phyloP scores from a whole-genome alignment of 805 yeast species.

The Yarrowia sp. region DNA sequence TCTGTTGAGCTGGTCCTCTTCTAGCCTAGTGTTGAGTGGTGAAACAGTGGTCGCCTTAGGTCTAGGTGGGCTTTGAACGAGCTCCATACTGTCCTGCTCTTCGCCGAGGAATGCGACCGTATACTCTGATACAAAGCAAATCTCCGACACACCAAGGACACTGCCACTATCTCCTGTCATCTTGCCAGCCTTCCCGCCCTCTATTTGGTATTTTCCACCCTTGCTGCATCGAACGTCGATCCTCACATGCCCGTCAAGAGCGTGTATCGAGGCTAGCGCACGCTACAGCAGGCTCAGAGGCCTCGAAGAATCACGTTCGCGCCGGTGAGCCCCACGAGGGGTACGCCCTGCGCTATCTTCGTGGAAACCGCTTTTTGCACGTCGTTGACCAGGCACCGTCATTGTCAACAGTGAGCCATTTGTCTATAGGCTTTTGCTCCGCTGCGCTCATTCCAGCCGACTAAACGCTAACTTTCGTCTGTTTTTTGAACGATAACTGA shows the following conservation, averaged over 20 bases:
- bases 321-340: background rate
- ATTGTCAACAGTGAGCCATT: background rate
- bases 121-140: too few species aligned
- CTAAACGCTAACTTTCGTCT: too few species aligned
- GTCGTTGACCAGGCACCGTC: background rate
- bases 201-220: background rate
- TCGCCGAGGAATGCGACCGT: too few species aligned
- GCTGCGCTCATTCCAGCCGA: background rate
- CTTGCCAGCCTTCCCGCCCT: background rate
- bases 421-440: background rate
- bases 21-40: too few species aligned
- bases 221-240: constrained; percentile 9
- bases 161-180: background rate
- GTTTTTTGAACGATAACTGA: too few species aligned
- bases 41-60: too few species aligned
- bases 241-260: constrained; percentile 4
- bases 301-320: too few species aligned
- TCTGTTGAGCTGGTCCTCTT: too few species aligned
- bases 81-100: too few species aligned
- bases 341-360: background rate
- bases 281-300: too few species aligned
- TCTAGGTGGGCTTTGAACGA: too few species aligned
- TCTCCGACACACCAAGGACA: background rate
- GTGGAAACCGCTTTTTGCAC: background rate
- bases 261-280: too few species aligned